Evolutionary conservation across 2,329 filamentous ascomycete genomes (phyloP).

Genomic region (Alternaria ethzedia): DNA sequence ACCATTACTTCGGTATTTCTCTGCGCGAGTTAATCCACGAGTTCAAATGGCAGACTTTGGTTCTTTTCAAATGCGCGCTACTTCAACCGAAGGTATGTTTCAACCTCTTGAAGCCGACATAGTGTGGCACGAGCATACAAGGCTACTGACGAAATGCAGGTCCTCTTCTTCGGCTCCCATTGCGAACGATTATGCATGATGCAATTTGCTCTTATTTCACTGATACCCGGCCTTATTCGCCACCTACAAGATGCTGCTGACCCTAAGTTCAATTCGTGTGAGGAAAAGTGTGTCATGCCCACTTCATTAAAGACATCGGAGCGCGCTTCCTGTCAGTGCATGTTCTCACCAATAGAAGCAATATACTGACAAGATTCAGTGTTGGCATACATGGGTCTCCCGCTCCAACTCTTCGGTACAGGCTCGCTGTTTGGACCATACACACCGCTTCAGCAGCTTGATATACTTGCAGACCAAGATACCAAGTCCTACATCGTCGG

Average conservation of each 20-base stretch:
- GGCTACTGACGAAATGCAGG: conserved; percentile 60
- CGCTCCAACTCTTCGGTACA: conserved; percentile 94
- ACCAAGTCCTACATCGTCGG: conserved; percentile 98
- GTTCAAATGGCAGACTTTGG: conserved; percentile 92
- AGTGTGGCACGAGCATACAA: not conserved
- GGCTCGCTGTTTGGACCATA: conserved; percentile 96
- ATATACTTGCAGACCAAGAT: conserved; percentile 88
- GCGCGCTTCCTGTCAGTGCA: conserved; percentile 70
- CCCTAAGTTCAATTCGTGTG: conserved; percentile 86
- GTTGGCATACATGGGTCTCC: conserved; percentile 91
- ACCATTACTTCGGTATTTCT: conserved; percentile 86
- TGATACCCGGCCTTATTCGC: conserved; percentile 90
- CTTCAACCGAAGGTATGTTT: conserved; percentile 84
- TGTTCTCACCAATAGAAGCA: not conserved
- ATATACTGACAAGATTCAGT: conserved; percentile 56
- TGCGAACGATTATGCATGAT: conserved; percentile 98
- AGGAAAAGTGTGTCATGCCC: conserved; percentile 74
- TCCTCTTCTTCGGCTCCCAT: conserved; percentile 97
- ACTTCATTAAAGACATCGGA: conserved; percentile 92
- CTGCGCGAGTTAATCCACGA: conserved; percentile 90
- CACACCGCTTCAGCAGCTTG: conserved; percentile 92
- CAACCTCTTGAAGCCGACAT: not conserved
- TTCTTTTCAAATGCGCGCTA: conserved; percentile 90
- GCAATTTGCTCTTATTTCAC: conserved; percentile 93
- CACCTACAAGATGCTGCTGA: conserved; percentile 95